A percentile compares a stretch with the other conserved stretches of the same genome.
phyloP scores from a whole-genome alignment of 2,329 filamentous ascomycete genomes.

The Colletotrichum noveboracense region DNA sequence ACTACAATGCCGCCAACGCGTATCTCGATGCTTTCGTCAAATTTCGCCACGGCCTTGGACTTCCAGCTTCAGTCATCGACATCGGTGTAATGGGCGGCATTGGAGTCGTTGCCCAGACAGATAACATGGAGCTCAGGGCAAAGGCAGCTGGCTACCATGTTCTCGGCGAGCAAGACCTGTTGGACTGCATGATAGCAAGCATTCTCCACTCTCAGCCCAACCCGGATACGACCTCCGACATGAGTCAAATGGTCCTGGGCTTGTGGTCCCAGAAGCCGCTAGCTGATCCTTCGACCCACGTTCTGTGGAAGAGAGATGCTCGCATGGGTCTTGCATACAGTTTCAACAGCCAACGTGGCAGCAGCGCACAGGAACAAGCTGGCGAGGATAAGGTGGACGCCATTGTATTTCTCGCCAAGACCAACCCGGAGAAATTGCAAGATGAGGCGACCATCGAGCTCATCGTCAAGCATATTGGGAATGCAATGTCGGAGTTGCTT shows the following conservation, averaged over 20 bases:
- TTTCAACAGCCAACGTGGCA: neutral
- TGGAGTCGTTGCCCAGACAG: neutral
- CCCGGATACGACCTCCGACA: neutral
- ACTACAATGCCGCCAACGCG: conserved; percentile 34
- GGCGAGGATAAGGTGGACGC: neutral
- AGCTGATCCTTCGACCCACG: neutral
- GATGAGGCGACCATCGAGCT: neutral
- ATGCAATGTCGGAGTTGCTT: neutral
- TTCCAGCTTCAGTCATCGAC: neutral
- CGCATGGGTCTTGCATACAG: neutral
- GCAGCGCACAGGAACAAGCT: neutral
- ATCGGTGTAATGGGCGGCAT: neutral
- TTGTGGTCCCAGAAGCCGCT: neutral
- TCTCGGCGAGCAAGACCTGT: neutral
- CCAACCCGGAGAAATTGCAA: neutral
- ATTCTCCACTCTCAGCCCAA: neutral
- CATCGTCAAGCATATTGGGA: neutral
- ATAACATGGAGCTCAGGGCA: conserved; percentile 2
- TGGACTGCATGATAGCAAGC: neutral
- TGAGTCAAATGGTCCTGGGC: neutral
- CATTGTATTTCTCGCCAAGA: neutral
- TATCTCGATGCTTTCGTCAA: neutral
- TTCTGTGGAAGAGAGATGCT: neutral
- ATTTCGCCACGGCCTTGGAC: neutral
- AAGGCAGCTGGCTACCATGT: neutral